A percentile compares a stretch with the other conserved stretches of the same genome.
Conservation (phyloP, 1,284 basidiomycete species). For the Abortiporus biennis region DNA sequence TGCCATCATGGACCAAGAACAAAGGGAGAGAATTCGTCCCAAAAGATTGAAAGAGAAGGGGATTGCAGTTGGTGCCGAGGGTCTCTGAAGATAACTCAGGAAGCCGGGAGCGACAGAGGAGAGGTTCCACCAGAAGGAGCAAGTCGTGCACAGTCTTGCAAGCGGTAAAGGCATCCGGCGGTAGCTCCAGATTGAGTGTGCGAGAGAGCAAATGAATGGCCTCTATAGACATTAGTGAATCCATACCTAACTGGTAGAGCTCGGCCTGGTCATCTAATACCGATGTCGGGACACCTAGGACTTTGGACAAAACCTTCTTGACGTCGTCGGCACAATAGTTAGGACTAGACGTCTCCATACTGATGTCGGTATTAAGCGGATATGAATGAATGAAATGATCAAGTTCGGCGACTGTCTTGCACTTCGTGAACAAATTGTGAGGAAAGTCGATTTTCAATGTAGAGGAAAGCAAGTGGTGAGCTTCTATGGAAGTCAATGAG, state of each 20-base stretch:
- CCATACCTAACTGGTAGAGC: constrained; percentile 43
- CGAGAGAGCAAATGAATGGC: constrained; percentile 34
- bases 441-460: not conserved
- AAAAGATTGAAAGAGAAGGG: constrained; percentile 32
- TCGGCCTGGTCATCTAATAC: constrained; percentile 29
- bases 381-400: not conserved
- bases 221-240: constrained; percentile 54
- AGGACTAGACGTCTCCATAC: constrained; percentile 5
- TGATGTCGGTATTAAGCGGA: not conserved
- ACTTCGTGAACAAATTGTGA: constrained; percentile 2
- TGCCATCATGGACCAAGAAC: constrained; percentile 68
- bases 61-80: constrained; percentile 9
- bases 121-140: constrained; percentile 4
- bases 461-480: constrained; percentile 1
- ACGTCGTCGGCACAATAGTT: too few species aligned
- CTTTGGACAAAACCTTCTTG: constrained; percentile 32
- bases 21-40: constrained; percentile 32
- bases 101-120: too few species aligned
- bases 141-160: constrained; percentile 29
- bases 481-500: constrained; percentile 15
- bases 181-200: constrained; percentile 21
- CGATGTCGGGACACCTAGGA: constrained; percentile 31
- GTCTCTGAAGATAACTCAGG: not conserved
- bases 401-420: constrained; percentile 1
- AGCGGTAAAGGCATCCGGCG: constrained; percentile 9